Evolutionary conservation across 2,329 filamentous ascomycete genomes (phyloP).

Genomic region (Colletotrichum phormii): DNA sequence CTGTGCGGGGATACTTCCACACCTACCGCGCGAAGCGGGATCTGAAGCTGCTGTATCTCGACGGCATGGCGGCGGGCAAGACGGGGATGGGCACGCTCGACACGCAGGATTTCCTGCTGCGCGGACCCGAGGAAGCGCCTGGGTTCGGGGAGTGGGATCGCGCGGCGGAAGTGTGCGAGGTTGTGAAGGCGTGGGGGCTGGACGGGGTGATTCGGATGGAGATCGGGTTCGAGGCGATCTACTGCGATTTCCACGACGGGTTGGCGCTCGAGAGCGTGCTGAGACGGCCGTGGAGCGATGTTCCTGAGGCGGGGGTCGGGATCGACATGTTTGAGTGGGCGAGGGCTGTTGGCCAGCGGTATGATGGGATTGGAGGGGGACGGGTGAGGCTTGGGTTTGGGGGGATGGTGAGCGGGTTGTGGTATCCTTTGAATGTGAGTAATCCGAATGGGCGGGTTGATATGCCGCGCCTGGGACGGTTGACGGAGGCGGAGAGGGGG

Average conservation of each 20-base stretch:
- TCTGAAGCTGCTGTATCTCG: conserved; percentile 74
- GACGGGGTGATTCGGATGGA: conserved; percentile 77
- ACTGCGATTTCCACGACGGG: conserved; percentile 69
- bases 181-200: conserved; percentile 66
- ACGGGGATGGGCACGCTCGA: conserved; percentile 74
- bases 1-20: conserved; percentile 70
- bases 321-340: conserved; percentile 54
- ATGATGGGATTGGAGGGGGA: conserved; percentile 56
- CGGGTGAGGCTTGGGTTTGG: conserved; percentile 60
- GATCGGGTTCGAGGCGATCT: conserved; percentile 76
- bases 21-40: conserved; percentile 70
- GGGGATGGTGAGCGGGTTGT: conserved; percentile 62
- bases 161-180: conserved; percentile 65
- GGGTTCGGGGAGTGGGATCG: conserved; percentile 58
- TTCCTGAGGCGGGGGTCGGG: conserved; percentile 34
- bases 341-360: conserved; percentile 56
- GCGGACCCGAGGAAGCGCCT: conserved; percentile 47
- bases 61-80: conserved; percentile 78
- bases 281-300: conserved; percentile 42
- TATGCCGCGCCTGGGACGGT: conserved; percentile 47
- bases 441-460: conserved; percentile 50
- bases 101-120: conserved; percentile 72
- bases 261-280: conserved; percentile 50
- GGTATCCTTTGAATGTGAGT: conserved; percentile 62
- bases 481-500: conserved; percentile 45